Percentiles rank a stretch among this genome's conserved stretches.
These are phyloP conservation scores for Vitis riparia DNA, from an alignment of 164 flowering plant species.

Conservation along the genomic window DNA sequence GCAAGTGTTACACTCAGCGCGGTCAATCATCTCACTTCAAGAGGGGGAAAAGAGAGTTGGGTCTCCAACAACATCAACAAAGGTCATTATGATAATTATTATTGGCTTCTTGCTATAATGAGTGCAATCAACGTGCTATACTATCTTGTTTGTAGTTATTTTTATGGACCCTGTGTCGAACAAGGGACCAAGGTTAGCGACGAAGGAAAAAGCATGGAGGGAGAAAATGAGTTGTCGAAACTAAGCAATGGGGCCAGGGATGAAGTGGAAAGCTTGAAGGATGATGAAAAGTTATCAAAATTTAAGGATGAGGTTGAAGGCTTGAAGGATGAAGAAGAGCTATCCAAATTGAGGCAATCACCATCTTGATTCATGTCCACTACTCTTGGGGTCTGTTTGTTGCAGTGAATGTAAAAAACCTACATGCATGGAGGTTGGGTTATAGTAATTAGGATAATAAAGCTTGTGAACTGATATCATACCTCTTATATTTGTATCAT, in stretches of 20 bases:
- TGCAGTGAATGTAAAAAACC: too few relatives aligned
- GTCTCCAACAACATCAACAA: constrained; percentile 61
- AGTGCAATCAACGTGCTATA: constrained; percentile 47
- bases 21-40: constrained; percentile 40
- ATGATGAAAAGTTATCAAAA: constrained; percentile 21
- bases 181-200: constrained; percentile 21
- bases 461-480: too few relatives aligned
- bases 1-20: constrained; percentile 43
- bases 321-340: constrained; percentile 5
- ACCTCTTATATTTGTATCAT: too few relatives aligned
- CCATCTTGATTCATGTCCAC: too few relatives aligned
- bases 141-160: constrained; percentile 55
- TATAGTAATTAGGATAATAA: too few relatives aligned
- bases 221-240: constrained; percentile 10
- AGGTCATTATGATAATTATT: constrained; percentile 68
- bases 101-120: constrained; percentile 61
- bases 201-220: constrained; percentile 14
- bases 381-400: too few relatives aligned
- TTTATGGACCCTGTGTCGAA: constrained; percentile 55
- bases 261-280: constrained; percentile 3
- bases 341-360: not conserved
- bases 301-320: not conserved
- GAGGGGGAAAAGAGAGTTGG: constrained; percentile 64
- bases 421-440: too few relatives aligned
- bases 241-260: not conserved